These are phyloP conservation scores for Boletus hoseneyae DNA, from an alignment of 1,284 basidiomycete genomes.

Conservation along the genomic window DNA sequence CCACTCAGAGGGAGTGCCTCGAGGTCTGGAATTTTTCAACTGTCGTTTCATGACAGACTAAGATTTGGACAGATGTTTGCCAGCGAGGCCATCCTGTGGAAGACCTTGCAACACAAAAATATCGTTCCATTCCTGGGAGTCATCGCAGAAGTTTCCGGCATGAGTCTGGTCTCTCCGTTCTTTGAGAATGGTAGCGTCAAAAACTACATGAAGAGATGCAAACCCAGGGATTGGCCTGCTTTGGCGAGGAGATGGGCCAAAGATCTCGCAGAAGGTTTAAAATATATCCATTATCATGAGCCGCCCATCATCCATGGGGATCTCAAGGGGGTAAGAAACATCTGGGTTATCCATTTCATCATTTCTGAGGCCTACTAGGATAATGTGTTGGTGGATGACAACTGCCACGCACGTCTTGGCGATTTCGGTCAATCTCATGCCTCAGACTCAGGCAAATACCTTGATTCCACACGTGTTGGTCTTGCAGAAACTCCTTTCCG, in stretches of 20 bases:
- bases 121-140: conserved; percentile 29
- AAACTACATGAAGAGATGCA: conserved; percentile 20
- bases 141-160: conserved; percentile 11
- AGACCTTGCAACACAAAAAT: conserved; percentile 26
- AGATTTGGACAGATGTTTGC: conserved; percentile 22
- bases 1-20: conserved; percentile 2
- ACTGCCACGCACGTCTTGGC: conserved; percentile 29
- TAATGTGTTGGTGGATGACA: conserved; percentile 33
- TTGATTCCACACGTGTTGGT: conserved; percentile 28
- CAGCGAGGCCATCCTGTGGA: conserved; percentile 32
- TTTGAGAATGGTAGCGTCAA: conserved; percentile 36
- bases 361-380: conserved; percentile 22
- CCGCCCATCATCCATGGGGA: conserved; percentile 38
- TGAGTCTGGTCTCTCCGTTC: conserved; percentile 39
- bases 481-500: conserved; percentile 11
- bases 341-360: neutral
- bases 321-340: conserved; percentile 35
- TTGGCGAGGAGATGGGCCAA: conserved; percentile 24
- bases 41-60: neutral
- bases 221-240: conserved; percentile 19
- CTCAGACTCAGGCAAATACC: conserved; percentile 22
- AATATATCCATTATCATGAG: conserved; percentile 33
- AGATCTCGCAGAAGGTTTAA: conserved; percentile 33
- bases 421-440: conserved; percentile 37
- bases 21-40: conserved; percentile 15